phyloP scores from a whole-genome alignment of 345 rosid genomes.

The Eucalyptus regnans region DNA sequence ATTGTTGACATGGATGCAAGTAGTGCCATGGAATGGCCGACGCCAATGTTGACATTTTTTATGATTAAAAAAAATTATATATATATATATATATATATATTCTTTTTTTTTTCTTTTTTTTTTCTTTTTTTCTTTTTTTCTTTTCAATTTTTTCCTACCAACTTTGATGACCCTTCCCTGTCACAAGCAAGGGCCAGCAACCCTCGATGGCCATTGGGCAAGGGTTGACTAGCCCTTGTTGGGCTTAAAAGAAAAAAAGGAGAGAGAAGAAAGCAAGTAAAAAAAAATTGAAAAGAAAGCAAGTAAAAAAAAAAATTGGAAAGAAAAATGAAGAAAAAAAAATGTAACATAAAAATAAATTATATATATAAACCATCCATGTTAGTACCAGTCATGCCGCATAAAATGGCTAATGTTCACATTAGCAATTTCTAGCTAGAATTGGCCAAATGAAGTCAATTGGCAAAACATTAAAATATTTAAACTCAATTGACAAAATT shows the following conservation, averaged over 20 bases:
- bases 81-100: too few relatives aligned
- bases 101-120: too few relatives aligned
- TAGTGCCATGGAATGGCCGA: neutral
- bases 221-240: neutral
- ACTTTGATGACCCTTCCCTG: neutral
- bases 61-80: neutral
- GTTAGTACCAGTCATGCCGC: neutral
- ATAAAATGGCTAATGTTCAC: neutral
- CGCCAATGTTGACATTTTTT: neutral
- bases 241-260: neutral
- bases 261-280: too few relatives aligned
- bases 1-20: neutral
- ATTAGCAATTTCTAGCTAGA: too few relatives aligned
- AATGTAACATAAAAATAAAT: too few relatives aligned
- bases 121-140: accelerated
- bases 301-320: too few relatives aligned
- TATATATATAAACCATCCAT: too few relatives aligned
- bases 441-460: neutral
- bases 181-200: neutral
- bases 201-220: neutral
- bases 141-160: neutral
- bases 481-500: too few relatives aligned
- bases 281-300: too few relatives aligned
- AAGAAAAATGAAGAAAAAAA: neutral
- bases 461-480: too few relatives aligned